Evolutionary conservation across 169 alveolate species (phyloP).

Genomic region (Plasmodium inui): DNA sequence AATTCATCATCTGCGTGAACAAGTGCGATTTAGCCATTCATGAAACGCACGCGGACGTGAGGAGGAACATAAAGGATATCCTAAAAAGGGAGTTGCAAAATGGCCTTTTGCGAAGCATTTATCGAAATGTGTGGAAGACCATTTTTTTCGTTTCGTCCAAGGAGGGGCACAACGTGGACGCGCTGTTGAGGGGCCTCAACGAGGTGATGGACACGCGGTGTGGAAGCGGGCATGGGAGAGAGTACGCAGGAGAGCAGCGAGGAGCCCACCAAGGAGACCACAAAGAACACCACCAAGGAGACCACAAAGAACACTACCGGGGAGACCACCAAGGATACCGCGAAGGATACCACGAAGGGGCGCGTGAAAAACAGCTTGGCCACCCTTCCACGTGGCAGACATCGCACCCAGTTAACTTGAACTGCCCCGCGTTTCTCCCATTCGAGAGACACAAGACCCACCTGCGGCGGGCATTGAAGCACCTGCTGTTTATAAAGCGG

Average conservation of each 20-base stretch:
- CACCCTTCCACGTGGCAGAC: no score
- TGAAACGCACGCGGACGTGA: background rate
- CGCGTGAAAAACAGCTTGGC: no score
- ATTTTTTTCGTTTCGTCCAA: constrained; percentile 43
- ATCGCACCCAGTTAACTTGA: no score
- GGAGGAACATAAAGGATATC: background rate
- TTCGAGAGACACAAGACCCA: constrained; percentile 52
- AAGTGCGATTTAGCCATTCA: constrained; percentile 17
- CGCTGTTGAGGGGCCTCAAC: constrained; percentile 1
- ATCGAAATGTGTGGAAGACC: background rate
- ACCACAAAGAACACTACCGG: no score
- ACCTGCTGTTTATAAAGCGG: constrained; percentile 15
- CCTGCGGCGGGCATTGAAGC: constrained; percentile 19
- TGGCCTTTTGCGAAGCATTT: background rate
- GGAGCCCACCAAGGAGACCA: no score
- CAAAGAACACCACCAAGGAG: no score
- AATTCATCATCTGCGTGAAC: constrained; percentile 20
- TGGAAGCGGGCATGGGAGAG: background rate
- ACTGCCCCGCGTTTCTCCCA: constrained; percentile 2
- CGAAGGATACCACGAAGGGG: no score
- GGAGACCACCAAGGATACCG: no score
- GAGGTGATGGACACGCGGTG: background rate
- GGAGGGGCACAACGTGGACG: constrained; percentile 28
- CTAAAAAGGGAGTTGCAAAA: background rate
- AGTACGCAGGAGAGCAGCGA: no score